These are phyloP conservation scores for Talaromyces sp. DNA, from an alignment of 2,329 filamentous ascomycete genomes.

Conservation along the genomic window DNA sequence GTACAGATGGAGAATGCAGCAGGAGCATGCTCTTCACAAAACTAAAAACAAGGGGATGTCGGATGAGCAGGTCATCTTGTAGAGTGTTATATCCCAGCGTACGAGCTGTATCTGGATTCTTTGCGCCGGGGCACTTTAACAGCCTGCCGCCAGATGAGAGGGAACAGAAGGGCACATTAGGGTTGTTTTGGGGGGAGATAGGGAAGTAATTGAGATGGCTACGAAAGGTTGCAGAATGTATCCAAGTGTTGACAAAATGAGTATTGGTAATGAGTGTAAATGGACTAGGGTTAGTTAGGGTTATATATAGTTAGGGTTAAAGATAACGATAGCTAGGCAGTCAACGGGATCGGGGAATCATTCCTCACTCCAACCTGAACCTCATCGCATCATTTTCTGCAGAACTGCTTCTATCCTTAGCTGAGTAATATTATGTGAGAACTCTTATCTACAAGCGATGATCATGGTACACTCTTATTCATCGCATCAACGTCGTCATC, in stretches of 20 bases:
- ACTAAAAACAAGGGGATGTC: neutral
- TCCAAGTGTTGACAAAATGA: neutral
- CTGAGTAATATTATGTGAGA: neutral
- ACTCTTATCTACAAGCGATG: neutral
- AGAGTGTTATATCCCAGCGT: constrained; percentile 24
- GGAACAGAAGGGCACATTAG: neutral
- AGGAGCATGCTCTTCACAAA: neutral
- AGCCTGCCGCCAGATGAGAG: constrained; percentile 20
- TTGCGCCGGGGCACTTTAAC: constrained; percentile 21
- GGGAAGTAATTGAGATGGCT: neutral
- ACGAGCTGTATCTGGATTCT: constrained; percentile 25
- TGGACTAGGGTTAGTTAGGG: neutral
- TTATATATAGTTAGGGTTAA: neutral
- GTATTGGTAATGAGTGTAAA: neutral
- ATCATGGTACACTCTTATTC: neutral
- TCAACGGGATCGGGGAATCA: neutral
- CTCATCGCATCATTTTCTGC: neutral
- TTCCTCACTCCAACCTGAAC: neutral
- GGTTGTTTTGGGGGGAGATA: neutral
- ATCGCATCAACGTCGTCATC: neutral
- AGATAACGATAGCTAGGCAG: neutral
- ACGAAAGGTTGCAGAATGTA: neutral
- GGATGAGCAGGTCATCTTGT: constrained; percentile 24
- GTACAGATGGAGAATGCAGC: neutral
- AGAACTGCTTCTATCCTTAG: neutral